A percentile compares a stretch with the other conserved stretches of the same genome.
phyloP scores from a whole-genome alignment of 176 grass and related monocot species.

The Tuctoria greenei region DNA sequence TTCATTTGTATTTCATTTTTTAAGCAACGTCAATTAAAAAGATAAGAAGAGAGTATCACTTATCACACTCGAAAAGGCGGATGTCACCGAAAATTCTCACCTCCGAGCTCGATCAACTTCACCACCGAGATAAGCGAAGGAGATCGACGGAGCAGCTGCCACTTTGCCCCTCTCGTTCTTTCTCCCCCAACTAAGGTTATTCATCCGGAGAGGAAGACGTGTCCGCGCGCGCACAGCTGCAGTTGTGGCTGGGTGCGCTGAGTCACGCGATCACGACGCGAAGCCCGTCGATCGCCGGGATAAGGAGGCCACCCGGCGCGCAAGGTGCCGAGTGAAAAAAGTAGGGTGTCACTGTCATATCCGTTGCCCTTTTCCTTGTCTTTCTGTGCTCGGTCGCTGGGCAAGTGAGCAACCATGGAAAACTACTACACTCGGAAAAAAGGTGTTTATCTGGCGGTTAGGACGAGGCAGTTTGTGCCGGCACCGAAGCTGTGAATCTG shows the following conservation, averaged over 20 bases:
- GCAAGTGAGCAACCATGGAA: neutral
- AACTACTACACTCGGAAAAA: neutral
- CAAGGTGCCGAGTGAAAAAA: neutral
- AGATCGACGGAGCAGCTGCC: neutral
- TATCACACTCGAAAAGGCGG: neutral
- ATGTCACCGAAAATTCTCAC: neutral
- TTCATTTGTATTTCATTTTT: too few species aligned
- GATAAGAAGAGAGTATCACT: too few species aligned
- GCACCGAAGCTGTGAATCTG: too few species aligned
- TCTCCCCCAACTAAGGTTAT: neutral
- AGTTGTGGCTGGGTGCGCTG: neutral
- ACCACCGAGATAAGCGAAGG: slow-evolving; percentile 5
- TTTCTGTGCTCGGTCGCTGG: neutral
- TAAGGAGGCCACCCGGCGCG: neutral
- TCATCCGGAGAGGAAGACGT: neutral
- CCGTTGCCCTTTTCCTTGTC: neutral
- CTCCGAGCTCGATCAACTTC: neutral
- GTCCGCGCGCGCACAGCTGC: neutral
- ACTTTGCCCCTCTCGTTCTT: neutral
- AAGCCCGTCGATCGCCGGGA: neutral
- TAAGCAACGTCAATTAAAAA: too few species aligned
- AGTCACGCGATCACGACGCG: neutral
- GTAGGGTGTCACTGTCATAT: neutral
- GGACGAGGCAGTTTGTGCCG: too few species aligned
- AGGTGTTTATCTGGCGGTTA: too few species aligned